A percentile compares a stretch with the other conserved stretches of the same genome.
Evolutionary conservation across 345 rosid genomes (phyloP).

Genomic region (Camelina laxa): DNA sequence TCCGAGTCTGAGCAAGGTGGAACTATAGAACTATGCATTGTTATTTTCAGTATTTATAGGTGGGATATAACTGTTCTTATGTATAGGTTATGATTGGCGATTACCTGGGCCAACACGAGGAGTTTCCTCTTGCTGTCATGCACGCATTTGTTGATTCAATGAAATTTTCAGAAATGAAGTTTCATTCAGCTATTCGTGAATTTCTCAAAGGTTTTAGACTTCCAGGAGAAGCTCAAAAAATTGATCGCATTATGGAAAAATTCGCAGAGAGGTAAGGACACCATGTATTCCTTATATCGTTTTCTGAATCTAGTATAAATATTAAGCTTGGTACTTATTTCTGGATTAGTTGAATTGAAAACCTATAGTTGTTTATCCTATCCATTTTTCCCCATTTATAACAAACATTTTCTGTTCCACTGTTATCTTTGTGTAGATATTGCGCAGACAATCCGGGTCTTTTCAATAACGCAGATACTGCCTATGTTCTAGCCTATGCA

Average conservation of each 20-base stretch:
- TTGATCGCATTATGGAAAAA: slow-evolving; percentile 98
- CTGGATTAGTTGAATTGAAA: slow-evolving; percentile 5
- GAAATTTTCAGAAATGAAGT: slow-evolving; percentile 85
- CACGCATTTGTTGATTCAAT: slow-evolving; percentile 95
- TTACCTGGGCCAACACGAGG: slow-evolving; percentile 96
- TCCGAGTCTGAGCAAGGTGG: slow-evolving; percentile 81
- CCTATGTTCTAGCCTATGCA: slow-evolving; percentile 99
- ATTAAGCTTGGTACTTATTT: slow-evolving; percentile 22
- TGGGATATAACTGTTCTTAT: slow-evolving; percentile 45
- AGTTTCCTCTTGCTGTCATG: slow-evolving; percentile 98
- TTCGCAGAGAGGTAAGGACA: slow-evolving; percentile 89
- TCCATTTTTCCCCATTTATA: slow-evolving; percentile 1
- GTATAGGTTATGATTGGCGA: slow-evolving; percentile 95
- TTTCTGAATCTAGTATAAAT: slow-evolving; percentile 11
- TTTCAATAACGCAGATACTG: slow-evolving; percentile 96
- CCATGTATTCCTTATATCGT: slow-evolving; percentile 1
- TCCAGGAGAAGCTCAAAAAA: slow-evolving; percentile 99
- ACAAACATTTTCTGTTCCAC: slow-evolving; percentile 39
- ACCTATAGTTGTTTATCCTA: slow-evolving; percentile 27
- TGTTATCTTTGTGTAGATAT: slow-evolving; percentile 63
- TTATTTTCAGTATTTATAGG: slow-evolving; percentile 32
- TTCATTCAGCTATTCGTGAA: slow-evolving; percentile 87
- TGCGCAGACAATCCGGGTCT: slow-evolving; percentile 96
- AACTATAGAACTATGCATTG: slow-evolving; percentile 19
- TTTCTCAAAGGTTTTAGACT: slow-evolving; percentile 94